Evolutionary conservation across 441 rosid genomes (phyloP).

Genomic region (Eutrema salsugineum): DNA sequence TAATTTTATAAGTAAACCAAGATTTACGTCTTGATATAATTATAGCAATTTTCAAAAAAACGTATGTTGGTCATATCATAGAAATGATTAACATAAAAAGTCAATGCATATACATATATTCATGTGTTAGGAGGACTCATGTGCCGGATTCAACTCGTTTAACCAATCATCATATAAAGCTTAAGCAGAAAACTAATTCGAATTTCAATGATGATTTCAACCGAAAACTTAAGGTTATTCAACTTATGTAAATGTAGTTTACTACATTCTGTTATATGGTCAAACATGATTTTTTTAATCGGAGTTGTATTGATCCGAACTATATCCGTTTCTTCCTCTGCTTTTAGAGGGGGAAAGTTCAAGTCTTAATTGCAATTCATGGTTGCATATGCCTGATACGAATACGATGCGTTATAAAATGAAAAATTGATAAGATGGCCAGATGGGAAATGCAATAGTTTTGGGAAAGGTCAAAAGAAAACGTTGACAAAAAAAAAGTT

Average conservation of each 20-base stretch:
- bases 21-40: neutral
- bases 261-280: neutral
- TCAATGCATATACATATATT: neutral
- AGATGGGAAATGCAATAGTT: neutral
- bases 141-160: neutral
- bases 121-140: neutral
- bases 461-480: neutral
- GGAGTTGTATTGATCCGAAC: neutral
- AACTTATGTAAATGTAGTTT: neutral
- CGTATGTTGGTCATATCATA: neutral
- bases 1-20: neutral
- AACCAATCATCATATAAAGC: neutral
- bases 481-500: too few species aligned
- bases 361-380: neutral
- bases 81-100: neutral
- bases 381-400: neutral
- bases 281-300: neutral
- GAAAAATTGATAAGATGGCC: neutral
- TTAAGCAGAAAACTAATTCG: neutral
- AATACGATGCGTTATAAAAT: neutral
- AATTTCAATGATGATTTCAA: too few species aligned
- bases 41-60: neutral
- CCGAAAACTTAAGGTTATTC: too few species aligned
- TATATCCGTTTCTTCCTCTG: neutral
- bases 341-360: neutral